A percentile compares a stretch with the other conserved stretches of the same genome.
These are phyloP conservation scores for Dothidotthia symphoricarpi DNA, from an alignment of 2,329 filamentous ascomycete species.

Conservation along the genomic window DNA sequence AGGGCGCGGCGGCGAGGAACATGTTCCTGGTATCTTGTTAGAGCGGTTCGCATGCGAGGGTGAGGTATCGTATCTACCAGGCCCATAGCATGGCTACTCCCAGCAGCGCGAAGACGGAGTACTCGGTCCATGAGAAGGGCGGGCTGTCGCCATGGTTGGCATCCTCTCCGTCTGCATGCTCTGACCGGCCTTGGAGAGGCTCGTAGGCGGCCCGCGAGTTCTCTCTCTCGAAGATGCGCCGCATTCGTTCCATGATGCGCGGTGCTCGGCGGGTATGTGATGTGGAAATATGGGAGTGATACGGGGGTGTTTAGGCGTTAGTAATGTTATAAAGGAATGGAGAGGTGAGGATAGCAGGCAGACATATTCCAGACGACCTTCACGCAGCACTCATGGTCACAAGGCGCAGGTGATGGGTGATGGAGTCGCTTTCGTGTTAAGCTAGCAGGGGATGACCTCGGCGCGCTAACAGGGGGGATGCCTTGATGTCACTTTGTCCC, in stretches of 20 bases:
- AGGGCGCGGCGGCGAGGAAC: constrained; percentile 92
- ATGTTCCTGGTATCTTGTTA: constrained; percentile 94
- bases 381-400: constrained; percentile 14
- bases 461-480: constrained; percentile 6
- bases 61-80: constrained; percentile 60
- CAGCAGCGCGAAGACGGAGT: constrained; percentile 77
- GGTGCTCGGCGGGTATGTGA: constrained; percentile 3
- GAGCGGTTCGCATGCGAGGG: constrained; percentile 7
- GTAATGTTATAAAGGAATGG: no score
- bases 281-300: constrained; percentile 8
- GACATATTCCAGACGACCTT: constrained; percentile 18
- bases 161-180: constrained; percentile 34
- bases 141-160: constrained; percentile 27
- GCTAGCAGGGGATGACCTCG: constrained; percentile 15
- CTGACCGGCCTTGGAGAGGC: constrained; percentile 40
- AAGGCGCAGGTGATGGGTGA: constrained; percentile 15
- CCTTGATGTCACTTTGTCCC: constrained; percentile 6
- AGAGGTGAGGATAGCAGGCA: constrained; percentile 13
- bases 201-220: constrained; percentile 34
- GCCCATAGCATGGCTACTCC: constrained; percentile 97
- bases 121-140: constrained; percentile 85
- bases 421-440: constrained; percentile 3
- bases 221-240: constrained; percentile 30
- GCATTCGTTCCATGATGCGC: constrained; percentile 37
- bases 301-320: no score